These are phyloP conservation scores for Auriscalpium orientale DNA, from an alignment of 768 basidiomycete genomes.

Conservation along the genomic window DNA sequence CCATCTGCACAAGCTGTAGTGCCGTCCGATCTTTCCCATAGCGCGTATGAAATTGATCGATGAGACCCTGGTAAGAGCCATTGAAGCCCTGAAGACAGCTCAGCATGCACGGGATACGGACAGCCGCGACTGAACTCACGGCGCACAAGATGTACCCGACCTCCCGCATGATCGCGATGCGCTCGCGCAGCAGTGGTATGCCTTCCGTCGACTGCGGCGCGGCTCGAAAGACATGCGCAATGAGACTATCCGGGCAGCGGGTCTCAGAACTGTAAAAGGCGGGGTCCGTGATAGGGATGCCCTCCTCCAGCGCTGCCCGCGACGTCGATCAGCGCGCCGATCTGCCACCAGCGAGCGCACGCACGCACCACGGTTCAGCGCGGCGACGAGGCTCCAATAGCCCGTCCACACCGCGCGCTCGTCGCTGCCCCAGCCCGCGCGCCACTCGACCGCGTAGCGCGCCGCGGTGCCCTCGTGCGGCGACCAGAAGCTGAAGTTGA, in stretches of 20 bases:
- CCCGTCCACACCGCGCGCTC: constrained; percentile 59
- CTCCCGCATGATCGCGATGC: constrained; percentile 72
- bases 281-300: constrained; percentile 74
- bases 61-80: constrained; percentile 13
- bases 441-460: constrained; percentile 77
- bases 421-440: constrained; percentile 52
- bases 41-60: constrained; percentile 11
- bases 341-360: background rate
- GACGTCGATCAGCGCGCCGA: background rate
- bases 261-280: constrained; percentile 65
- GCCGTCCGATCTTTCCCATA: constrained; percentile 9
- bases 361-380: constrained; percentile 65
- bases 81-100: constrained; percentile 6
- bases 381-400: constrained; percentile 83
- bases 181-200: constrained; percentile 63
- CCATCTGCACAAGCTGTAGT: constrained; percentile 14
- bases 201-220: constrained; percentile 48
- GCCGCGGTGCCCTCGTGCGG: constrained; percentile 48
- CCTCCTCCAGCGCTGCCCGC: constrained; percentile 62
- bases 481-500: constrained; percentile 91
- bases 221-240: constrained; percentile 63
- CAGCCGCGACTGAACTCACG: constrained; percentile 33
- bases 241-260: constrained; percentile 62
- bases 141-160: constrained; percentile 64
- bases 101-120: background rate